A percentile compares a stretch with the other conserved stretches of the same genome.
Evolutionary conservation across 106 monocot species (phyloP).

Genomic region (Allium sativum): DNA sequence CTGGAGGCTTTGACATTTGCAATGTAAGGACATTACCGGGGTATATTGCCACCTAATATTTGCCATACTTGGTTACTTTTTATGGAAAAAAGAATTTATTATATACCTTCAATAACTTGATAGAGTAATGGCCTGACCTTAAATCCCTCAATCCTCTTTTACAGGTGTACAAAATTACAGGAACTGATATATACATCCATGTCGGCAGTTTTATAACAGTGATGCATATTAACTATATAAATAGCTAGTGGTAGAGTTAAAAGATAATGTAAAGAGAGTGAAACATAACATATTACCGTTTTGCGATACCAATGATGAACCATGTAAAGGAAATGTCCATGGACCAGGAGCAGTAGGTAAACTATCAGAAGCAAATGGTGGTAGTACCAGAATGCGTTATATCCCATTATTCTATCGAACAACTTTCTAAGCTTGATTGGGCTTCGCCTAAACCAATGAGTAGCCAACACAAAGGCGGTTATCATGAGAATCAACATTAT

Average conservation of each 20-base stretch:
- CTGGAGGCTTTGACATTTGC: too few species aligned
- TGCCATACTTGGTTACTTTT: too few species aligned
- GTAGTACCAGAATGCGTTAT: conserved; percentile 96
- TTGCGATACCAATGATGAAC: conserved; percentile 45
- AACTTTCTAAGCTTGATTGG: conserved; percentile 61
- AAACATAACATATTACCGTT: conserved; percentile 36
- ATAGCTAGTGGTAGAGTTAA: background rate
- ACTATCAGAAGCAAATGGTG: conserved; percentile 76
- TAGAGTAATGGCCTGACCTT: conserved; percentile 60
- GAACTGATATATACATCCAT: conserved; percentile 86
- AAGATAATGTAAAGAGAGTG: too few species aligned
- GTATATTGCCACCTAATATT: too few species aligned
- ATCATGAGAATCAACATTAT: conserved; percentile 73
- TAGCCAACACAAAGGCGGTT: conserved; percentile 69
- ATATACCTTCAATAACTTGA: conserved; percentile 74
- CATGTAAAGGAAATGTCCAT: conserved; percentile 61
- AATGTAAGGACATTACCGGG: too few species aligned
- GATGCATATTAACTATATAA: background rate
- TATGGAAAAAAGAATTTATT: too few species aligned
- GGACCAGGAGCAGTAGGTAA: conserved; percentile 58
- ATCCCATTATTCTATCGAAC: conserved; percentile 63
- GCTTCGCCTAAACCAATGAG: conserved; percentile 75
- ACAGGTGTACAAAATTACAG: conserved; percentile 62
- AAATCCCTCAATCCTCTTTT: conserved; percentile 63
- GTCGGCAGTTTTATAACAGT: conserved; percentile 37